These are phyloP conservation scores for Sugiyamaella castrensis DNA, from an alignment of 1,139 yeast genomes.

Conservation along the genomic window DNA sequence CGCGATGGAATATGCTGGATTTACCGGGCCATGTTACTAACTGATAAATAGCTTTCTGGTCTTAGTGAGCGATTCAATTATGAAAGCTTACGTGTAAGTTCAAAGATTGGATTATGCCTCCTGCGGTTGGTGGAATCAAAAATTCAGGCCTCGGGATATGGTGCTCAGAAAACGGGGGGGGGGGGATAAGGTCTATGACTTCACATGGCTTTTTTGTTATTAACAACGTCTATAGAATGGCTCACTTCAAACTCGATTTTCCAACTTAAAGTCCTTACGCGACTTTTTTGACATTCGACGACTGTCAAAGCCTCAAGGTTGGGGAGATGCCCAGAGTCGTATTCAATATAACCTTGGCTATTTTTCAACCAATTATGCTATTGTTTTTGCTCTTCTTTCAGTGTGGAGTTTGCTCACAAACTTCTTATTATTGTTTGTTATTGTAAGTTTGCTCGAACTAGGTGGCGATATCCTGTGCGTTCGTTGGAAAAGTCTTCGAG, in stretches of 20 bases:
- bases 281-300: constrained; percentile 92
- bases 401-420: constrained; percentile 78
- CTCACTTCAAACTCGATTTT: constrained; percentile 45
- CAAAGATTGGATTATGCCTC: background rate
- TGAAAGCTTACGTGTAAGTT: constrained; percentile 23
- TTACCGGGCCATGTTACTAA: background rate
- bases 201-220: background rate
- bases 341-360: constrained; percentile 82
- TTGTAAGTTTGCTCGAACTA: constrained; percentile 41
- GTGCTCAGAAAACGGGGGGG: no score
- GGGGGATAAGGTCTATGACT: background rate
- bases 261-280: constrained; percentile 82
- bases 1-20: no score
- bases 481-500: no score
- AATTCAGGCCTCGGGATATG: no score
- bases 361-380: constrained; percentile 81
- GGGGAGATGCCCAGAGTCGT: constrained; percentile 86
- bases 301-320: constrained; percentile 83
- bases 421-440: constrained; percentile 76
- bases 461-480: no score
- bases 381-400: constrained; percentile 67
- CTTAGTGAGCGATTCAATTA: constrained; percentile 21
- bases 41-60: constrained; percentile 10
- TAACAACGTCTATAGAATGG: background rate
- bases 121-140: no score